Percentiles rank a stretch among this genome's conserved stretches.
Conservation (phyloP, 2,329 filamentous ascomycete genomes). For the Leptographium flavum region DNA sequence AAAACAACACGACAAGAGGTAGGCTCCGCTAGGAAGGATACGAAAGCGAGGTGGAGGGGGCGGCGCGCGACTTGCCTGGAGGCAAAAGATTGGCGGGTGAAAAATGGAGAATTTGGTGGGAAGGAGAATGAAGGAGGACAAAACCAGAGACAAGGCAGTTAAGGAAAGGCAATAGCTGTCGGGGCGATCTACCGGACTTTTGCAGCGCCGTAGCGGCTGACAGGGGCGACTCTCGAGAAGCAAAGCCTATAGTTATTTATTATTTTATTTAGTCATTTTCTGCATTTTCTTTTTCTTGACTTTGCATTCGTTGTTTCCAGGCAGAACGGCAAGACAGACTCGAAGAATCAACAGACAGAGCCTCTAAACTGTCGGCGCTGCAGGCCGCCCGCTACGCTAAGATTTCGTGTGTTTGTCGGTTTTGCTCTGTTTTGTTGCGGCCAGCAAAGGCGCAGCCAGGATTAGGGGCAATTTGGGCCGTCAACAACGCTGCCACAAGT, state of each 20-base stretch:
- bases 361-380: no score
- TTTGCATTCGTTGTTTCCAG: no score
- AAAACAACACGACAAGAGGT: background rate
- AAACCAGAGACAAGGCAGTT: background rate
- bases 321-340: no score
- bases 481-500: constrained; percentile 5
- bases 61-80: background rate
- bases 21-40: background rate
- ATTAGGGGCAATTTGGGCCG: background rate
- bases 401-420: background rate
- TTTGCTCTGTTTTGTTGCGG: background rate
- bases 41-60: constrained; percentile 1
- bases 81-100: constrained; percentile 1
- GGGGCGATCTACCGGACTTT: background rate
- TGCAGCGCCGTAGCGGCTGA: background rate
- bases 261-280: background rate
- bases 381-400: no score
- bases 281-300: no score
- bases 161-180: background rate
- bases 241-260: background rate
- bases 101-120: background rate
- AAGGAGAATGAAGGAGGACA: constrained; percentile 1
- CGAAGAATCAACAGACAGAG: background rate
- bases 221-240: background rate
- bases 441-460: background rate